Percentiles rank a stretch among this genome's conserved stretches.
These are phyloP conservation scores for Thuidium tamariscinum DNA, from an alignment of 225 moss, liverwort and hornwort genomes.

Conservation along the genomic window DNA sequence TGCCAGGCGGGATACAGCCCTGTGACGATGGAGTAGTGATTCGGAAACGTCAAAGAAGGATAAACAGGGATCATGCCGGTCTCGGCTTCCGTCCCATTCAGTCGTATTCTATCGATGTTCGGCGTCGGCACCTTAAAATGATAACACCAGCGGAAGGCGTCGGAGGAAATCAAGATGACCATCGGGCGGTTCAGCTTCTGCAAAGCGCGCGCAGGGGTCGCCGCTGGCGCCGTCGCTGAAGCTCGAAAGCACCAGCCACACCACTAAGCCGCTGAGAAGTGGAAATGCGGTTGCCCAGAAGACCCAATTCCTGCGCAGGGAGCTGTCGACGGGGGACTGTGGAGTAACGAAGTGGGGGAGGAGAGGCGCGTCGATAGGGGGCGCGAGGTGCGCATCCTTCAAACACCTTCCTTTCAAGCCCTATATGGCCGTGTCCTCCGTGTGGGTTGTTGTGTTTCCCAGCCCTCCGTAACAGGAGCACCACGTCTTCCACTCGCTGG, in stretches of 20 bases:
- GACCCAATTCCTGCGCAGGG: constrained; percentile 5
- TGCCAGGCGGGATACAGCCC: constrained; percentile 94
- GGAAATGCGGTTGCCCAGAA: constrained; percentile 17
- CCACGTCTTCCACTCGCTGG: neutral
- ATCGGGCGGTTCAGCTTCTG: constrained; percentile 15
- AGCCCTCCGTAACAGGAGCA: neutral
- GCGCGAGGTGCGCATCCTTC: neutral
- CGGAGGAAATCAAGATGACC: constrained; percentile 33
- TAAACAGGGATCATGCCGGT: constrained; percentile 75
- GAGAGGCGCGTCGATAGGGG: neutral
- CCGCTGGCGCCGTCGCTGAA: neutral
- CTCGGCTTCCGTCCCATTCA: constrained; percentile 81
- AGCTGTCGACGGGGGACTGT: neutral
- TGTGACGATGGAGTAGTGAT: constrained; percentile 93
- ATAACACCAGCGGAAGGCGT: constrained; percentile 67
- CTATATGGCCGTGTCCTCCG: neutral
- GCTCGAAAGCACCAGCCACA: constrained; percentile 5
- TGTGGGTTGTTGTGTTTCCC: neutral
- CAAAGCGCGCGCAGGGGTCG: neutral
- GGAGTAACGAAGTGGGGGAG: neutral
- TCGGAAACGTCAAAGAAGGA: constrained; percentile 81
- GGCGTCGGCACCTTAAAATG: constrained; percentile 63
- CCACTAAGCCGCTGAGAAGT: neutral
- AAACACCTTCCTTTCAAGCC: too few species aligned
- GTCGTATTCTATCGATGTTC: constrained; percentile 63